These are phyloP conservation scores for Tylopilus orsonianus DNA, from an alignment of 1,284 basidiomycete species.

Conservation along the genomic window DNA sequence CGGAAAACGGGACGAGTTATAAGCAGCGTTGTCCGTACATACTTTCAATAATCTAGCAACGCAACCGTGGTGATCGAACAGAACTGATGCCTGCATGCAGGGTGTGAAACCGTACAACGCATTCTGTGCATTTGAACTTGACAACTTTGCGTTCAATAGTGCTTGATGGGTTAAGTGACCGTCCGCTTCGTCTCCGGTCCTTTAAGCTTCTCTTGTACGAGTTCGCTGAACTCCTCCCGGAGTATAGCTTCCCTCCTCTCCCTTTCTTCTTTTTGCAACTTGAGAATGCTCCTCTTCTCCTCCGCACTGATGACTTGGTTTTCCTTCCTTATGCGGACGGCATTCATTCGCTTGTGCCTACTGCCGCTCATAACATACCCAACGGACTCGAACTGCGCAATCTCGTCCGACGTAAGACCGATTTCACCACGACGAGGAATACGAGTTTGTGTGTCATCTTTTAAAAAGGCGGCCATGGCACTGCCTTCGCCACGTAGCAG, in stretches of 20 bases:
- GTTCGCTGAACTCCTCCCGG: slow-evolving; percentile 77
- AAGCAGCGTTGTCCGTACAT: background rate
- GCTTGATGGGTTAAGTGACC: slow-evolving; percentile 1
- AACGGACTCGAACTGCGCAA: slow-evolving; percentile 81
- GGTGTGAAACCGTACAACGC: background rate
- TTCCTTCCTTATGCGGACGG: slow-evolving; percentile 96
- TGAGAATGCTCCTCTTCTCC: slow-evolving; percentile 93
- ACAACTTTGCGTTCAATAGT: background rate
- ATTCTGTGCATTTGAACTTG: background rate
- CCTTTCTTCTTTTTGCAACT: slow-evolving; percentile 91
- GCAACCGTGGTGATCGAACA: background rate
- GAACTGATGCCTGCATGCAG: background rate
- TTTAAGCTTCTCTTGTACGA: slow-evolving; percentile 75
- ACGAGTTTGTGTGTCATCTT: slow-evolving; percentile 83
- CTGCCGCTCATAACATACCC: slow-evolving; percentile 99
- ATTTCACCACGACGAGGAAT: slow-evolving; percentile 99
- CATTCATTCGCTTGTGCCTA: slow-evolving; percentile 93
- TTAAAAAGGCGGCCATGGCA: slow-evolving; percentile 94
- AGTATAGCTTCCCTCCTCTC: slow-evolving; percentile 84
- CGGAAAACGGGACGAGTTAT: slow-evolving; percentile 41
- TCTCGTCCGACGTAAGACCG: slow-evolving; percentile 84
- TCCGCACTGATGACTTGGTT: slow-evolving; percentile 98
- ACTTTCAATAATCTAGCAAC: background rate
- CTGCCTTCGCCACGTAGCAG: slow-evolving; percentile 93
- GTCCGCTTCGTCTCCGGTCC: slow-evolving; percentile 30